A percentile compares a stretch with the other conserved stretches of the same genome.
Evolutionary conservation across 2,329 filamentous ascomycete genomes (phyloP).

Genomic region (Colletotrichum phormii): DNA sequence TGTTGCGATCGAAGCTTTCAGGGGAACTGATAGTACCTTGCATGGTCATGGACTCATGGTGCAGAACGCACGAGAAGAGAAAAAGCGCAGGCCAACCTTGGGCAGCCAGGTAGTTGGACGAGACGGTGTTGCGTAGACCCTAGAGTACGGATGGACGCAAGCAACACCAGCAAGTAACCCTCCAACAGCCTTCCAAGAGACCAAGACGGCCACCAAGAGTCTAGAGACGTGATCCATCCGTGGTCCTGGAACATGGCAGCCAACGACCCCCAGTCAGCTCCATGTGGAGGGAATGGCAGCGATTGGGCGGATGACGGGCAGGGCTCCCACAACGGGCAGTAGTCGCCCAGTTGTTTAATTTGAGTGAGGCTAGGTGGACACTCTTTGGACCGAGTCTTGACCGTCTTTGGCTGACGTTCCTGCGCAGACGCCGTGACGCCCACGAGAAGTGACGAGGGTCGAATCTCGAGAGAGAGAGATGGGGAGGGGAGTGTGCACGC

Average conservation of each 20-base stretch:
- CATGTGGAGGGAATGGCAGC: conserved; percentile 16
- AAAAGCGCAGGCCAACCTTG: conserved; percentile 6
- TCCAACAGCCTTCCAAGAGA: conserved; percentile 13
- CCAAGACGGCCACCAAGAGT: background rate
- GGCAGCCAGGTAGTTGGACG: background rate
- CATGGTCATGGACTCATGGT: background rate
- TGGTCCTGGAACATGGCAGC: conserved; percentile 28
- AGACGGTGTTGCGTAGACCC: background rate
- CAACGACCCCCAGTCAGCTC: conserved; percentile 6
- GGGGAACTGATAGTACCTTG: background rate
- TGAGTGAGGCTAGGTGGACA: conserved; percentile 28
- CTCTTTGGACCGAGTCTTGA: conserved; percentile 11
- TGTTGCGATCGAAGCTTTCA: conserved; percentile 28
- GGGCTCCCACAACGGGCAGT: conserved; percentile 26
- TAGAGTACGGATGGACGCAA: background rate
- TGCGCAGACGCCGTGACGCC: background rate
- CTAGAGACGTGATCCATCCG: conserved; percentile 20
- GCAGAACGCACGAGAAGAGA: background rate
- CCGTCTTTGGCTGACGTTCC: background rate
- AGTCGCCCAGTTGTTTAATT: conserved; percentile 30
- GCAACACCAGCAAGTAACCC: background rate
- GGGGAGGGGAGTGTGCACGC: background rate
- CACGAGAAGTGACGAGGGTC: background rate
- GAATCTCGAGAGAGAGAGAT: background rate
- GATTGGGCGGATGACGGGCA: conserved; percentile 23